These are phyloP conservation scores for Saussurea involucrata DNA, from an alignment of 129 eudicot species.

Conservation along the genomic window DNA sequence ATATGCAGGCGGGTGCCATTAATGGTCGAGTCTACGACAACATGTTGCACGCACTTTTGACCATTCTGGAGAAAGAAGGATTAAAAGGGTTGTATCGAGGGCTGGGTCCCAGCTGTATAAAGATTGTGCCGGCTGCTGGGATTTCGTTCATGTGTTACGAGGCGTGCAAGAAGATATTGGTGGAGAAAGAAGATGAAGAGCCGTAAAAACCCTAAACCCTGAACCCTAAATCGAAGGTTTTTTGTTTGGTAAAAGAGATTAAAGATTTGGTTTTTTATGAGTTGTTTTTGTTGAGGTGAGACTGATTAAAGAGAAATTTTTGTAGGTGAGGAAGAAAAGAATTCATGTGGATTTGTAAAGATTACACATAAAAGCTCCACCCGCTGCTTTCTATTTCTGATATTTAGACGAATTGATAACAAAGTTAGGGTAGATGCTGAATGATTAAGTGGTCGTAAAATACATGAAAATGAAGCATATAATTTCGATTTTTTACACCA, in stretches of 20 bases:
- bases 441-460: no score
- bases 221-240: not conserved
- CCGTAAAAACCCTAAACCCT: not conserved
- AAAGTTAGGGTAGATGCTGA: no score
- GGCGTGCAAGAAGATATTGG: conserved; percentile 75
- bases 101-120: conserved; percentile 82
- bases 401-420: not conserved
- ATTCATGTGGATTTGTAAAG: not conserved
- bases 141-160: conserved; percentile 96
- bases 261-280: conserved; percentile 13
- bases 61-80: conserved; percentile 82
- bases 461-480: not conserved
- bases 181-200: conserved; percentile 55
- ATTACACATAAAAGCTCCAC: not conserved
- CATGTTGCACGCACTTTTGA: conserved; percentile 75
- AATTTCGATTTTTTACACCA: no score
- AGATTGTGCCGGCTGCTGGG: conserved; percentile 89
- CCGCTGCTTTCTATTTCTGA: not conserved
- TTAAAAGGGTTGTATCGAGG: conserved; percentile 66
- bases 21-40: conserved; percentile 68
- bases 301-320: not conserved
- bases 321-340: not conserved
- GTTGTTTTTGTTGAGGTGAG: conserved; percentile 11
- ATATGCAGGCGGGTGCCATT: conserved; percentile 89
- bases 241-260: conserved; percentile 21